phyloP scores from a whole-genome alignment of 2,329 filamentous ascomycete species.

The Gaeumannomyces tritici region DNA sequence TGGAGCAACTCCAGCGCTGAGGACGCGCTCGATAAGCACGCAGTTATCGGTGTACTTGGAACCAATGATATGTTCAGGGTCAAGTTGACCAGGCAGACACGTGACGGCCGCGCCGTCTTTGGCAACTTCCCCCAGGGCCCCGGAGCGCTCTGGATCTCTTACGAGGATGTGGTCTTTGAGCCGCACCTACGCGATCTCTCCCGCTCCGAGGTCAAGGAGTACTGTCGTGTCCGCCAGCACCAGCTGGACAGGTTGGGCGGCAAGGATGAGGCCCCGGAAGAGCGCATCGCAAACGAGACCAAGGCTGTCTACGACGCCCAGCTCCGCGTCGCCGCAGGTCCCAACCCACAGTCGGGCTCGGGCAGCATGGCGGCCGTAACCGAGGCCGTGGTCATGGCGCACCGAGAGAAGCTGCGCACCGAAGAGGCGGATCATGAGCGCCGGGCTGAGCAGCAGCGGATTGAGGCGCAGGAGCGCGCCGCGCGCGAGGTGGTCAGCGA shows the following conservation, averaged over 20 bases:
- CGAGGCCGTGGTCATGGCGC: conserved; percentile 9
- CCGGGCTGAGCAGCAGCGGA: neutral
- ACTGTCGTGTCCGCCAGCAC: conserved; percentile 49
- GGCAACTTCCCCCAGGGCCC: conserved; percentile 53
- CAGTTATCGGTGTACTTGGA: conserved; percentile 52
- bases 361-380: conserved; percentile 7
- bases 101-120: conserved; percentile 46
- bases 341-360: neutral
- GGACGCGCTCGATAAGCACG: conserved; percentile 43
- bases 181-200: conserved; percentile 40
- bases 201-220: conserved; percentile 52
- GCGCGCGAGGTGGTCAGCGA: conserved; percentile 7
- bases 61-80: conserved; percentile 57
- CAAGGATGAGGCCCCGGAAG: conserved; percentile 35
- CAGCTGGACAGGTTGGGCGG: conserved; percentile 33
- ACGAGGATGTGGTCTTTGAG: conserved; percentile 52
- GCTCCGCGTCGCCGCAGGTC: conserved; percentile 13
- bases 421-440: neutral
- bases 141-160: conserved; percentile 52
- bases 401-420: neutral
- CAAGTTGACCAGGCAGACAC: conserved; percentile 50
- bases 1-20: conserved; percentile 46
- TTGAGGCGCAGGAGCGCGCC: conserved; percentile 8
- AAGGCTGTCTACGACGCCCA: conserved; percentile 42
- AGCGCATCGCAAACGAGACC: conserved; percentile 39